Conservation (phyloP, 2,329 filamentous ascomycete genomes). For the Fusarium sp. region DNA sequence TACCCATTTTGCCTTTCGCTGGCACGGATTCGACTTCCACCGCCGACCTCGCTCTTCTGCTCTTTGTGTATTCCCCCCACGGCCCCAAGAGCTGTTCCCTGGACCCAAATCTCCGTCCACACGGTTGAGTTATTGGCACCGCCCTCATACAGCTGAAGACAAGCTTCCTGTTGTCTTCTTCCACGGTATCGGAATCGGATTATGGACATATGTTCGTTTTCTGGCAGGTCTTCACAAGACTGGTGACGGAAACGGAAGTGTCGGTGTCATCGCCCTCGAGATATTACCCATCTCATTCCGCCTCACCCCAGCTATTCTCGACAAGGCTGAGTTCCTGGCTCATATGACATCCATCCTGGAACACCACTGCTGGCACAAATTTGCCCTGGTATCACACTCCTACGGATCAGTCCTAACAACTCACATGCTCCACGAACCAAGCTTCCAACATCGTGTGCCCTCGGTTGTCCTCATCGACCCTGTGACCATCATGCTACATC, state of each 20-base stretch:
- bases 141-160: slow-evolving; percentile 61
- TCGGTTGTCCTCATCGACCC: slow-evolving; percentile 65
- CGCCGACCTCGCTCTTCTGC: slow-evolving; percentile 46
- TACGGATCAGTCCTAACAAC: slow-evolving; percentile 72
- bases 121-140: slow-evolving; percentile 71
- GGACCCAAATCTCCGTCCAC: slow-evolving; percentile 57
- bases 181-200: slow-evolving; percentile 75
- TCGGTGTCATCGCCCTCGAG: slow-evolving; percentile 73
- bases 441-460: slow-evolving; percentile 60
- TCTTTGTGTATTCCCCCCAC: slow-evolving; percentile 64
- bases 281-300: slow-evolving; percentile 72
- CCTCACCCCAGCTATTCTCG: slow-evolving; percentile 63
- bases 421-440: slow-evolving; percentile 64
- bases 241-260: slow-evolving; percentile 48
- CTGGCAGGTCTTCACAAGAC: slow-evolving; percentile 58
- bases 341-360: slow-evolving; percentile 67
- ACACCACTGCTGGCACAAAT: slow-evolving; percentile 64
- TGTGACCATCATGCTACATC: slow-evolving; percentile 72
- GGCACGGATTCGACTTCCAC: slow-evolving; percentile 62
- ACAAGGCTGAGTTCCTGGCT: slow-evolving; percentile 61
- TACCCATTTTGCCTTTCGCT: slow-evolving; percentile 56
- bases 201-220: slow-evolving; percentile 69
- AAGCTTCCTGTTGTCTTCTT: slow-evolving; percentile 72
- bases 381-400: slow-evolving; percentile 69
- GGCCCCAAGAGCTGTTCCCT: slow-evolving; percentile 60